Percentiles rank a stretch among this genome's conserved stretches.
Evolutionary conservation across 768 basidiomycete genomes (phyloP).

Genomic region (Galerina marginata): DNA sequence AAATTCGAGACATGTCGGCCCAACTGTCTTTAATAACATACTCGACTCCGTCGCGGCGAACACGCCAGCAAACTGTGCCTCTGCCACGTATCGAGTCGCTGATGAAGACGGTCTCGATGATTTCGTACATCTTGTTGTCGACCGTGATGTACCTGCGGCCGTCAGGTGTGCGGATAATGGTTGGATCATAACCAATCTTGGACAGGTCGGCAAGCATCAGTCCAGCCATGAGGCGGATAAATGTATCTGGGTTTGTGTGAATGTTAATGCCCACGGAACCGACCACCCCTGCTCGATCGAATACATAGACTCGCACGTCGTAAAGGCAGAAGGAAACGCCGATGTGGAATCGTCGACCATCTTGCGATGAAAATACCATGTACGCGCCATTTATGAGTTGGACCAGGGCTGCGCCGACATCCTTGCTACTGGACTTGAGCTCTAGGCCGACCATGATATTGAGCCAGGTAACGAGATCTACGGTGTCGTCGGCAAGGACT

Average conservation of each 20-base stretch:
- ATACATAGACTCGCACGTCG: constrained; percentile 3
- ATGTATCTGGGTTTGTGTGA: background rate
- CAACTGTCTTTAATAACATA: constrained; percentile 10
- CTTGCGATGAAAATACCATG: background rate
- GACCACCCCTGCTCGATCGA: constrained; percentile 8
- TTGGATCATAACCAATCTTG: background rate
- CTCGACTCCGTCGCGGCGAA: background rate
- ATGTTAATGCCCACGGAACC: constrained; percentile 2
- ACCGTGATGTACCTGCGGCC: background rate
- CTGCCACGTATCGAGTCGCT: background rate
- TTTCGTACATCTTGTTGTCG: background rate
- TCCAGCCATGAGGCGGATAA: constrained; percentile 9
- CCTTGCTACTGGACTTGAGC: background rate
- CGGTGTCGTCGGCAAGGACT: background rate
- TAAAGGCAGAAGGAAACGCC: constrained; percentile 1
- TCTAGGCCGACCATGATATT: background rate
- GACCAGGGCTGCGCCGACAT: background rate
- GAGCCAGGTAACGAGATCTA: background rate
- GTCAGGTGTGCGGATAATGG: background rate
- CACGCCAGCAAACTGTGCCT: constrained; percentile 3
- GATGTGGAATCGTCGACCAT: constrained; percentile 3
- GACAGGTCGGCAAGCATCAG: background rate
- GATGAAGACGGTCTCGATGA: background rate
- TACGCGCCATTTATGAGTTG: background rate
- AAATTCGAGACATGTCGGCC: background rate